Evolutionary conservation across 441 rosid genomes (phyloP).

Genomic region (Adansonia rubrostipa): DNA sequence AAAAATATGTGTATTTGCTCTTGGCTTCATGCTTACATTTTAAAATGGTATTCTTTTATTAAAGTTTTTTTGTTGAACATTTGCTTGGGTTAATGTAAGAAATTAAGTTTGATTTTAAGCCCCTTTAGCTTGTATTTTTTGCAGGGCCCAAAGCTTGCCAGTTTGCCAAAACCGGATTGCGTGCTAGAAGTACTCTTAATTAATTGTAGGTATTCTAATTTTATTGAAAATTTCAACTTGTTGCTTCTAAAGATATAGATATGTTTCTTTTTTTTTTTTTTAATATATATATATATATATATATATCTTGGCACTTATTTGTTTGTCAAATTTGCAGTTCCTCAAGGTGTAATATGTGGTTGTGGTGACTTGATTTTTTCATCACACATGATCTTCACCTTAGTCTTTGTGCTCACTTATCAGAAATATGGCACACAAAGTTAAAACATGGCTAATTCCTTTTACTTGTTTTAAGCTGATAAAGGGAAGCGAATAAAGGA

Average conservation of each 20-base stretch:
- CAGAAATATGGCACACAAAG: conserved; percentile 91
- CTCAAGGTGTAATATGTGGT: conserved; percentile 83
- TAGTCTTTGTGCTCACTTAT: conserved; percentile 90
- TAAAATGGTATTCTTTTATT: not conserved
- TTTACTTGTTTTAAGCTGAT: not conserved
- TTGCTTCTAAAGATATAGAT: not conserved
- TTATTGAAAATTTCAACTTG: not conserved
- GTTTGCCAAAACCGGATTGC: conserved; percentile 78
- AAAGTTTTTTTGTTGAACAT: not conserved
- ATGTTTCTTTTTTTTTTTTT: not conserved
- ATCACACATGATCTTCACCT: conserved; percentile 96
- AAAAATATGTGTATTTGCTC: not conserved
- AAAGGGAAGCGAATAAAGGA: not conserved
- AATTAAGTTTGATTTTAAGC: conserved; percentile 22
- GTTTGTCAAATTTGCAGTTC: conserved; percentile 65
- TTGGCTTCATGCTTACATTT: conserved; percentile 7
- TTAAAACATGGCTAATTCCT: conserved; percentile 41
- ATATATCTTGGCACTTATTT: conserved; percentile 28
- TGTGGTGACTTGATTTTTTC: conserved; percentile 99
- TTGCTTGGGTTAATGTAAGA: not conserved
- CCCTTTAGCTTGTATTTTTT: conserved; percentile 31
- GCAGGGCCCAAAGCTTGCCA: conserved; percentile 90
- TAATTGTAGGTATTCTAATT: conserved; percentile 62
- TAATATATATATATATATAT: conserved; percentile 19
- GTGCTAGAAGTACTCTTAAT: conserved; percentile 70